Base-by-base conservation (phyloP, 2,329 filamentous ascomycete genomes). In the Ophiognomonia clavigignenti-juglandacearum region DNA sequence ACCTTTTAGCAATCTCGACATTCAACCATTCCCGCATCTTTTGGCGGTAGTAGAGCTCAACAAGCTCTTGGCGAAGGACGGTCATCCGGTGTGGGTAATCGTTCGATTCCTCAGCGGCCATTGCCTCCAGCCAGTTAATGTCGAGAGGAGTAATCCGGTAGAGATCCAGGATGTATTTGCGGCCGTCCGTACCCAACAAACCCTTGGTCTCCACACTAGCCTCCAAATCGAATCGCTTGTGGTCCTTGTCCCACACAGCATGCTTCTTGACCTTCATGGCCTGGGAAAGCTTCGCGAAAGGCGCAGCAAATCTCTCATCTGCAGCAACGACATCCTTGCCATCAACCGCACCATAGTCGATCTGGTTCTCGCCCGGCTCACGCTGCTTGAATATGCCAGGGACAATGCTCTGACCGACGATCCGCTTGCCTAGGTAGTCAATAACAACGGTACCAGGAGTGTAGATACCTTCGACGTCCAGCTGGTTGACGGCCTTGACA, bases 321-420 rank as follows among this genome's bases (percentile, higher is more conserved):
- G 88, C 86, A 1, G 93, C 91, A 43, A 98, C 88, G 22, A 95
- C 80, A 56, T 98, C 93, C 69, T 95, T 96, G 56, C 95, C 93
- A 64, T 98, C 93, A 26, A 97, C 93, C 56, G 92, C 93, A 62
- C 93, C 93, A 61, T 98, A 98, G 65, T 98, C 93, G 57, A 98
- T 97, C 67, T 97, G 93, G 68, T 96, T 93, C 78, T 98, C 93
- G 43, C 91, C 93, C 24, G 91, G 89, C 61, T 97, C 93, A 29
- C 92, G 84, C 71, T 97, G 93, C 74, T 96, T 97, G 78, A 98
- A 98, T 61, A 98, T 98, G 50, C 93, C 95, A 5, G 93, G 93
- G 16, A 98, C 93, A 54, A 98, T 96, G 61, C 91, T 97, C 71
- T 98, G 93, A 29, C 89, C 93, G 44, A 98, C 93, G 58, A 98